A percentile compares a stretch with the other conserved stretches of the same genome.
phyloP scores from a whole-genome alignment of 257 asterid species.

The Solanum stenotomum region DNA sequence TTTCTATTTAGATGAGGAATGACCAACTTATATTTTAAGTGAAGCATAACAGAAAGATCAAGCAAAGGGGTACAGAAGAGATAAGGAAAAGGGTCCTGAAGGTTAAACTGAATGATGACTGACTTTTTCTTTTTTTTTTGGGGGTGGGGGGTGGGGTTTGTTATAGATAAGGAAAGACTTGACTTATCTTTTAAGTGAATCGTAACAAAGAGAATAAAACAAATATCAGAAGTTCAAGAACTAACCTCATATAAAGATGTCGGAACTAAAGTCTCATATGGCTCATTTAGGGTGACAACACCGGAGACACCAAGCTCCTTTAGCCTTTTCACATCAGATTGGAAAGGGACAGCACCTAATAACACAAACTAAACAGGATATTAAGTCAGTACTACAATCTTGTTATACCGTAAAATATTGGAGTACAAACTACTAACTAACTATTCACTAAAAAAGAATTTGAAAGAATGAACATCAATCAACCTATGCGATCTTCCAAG shows the following conservation, averaged over 20 bases:
- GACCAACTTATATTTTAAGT: background rate
- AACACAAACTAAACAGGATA: slow-evolving; percentile 33
- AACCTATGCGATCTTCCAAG: background rate
- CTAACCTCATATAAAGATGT: slow-evolving; percentile 39
- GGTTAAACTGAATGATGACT: no score
- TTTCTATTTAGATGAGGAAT: background rate
- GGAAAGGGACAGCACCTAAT: slow-evolving; percentile 58
- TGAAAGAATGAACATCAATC: background rate
- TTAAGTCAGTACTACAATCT: background rate
- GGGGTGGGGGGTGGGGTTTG: no score
- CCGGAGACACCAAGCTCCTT: slow-evolving; percentile 45
- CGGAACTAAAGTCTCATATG: slow-evolving; percentile 53
- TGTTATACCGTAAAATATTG: background rate
- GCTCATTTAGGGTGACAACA: slow-evolving; percentile 49
- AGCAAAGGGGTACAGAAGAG: background rate
- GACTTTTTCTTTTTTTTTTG: no score
- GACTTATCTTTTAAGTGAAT: background rate
- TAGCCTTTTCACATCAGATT: slow-evolving; percentile 39
- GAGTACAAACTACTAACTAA: background rate
- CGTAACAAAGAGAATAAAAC: background rate
- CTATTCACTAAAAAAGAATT: background rate
- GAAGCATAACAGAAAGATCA: background rate
- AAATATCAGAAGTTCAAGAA: background rate
- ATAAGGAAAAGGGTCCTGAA: background rate
- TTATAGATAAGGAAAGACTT: no score